phyloP scores from a whole-genome alignment of 2,329 filamentous ascomycete genomes.

The Talaromyces sp. region DNA sequence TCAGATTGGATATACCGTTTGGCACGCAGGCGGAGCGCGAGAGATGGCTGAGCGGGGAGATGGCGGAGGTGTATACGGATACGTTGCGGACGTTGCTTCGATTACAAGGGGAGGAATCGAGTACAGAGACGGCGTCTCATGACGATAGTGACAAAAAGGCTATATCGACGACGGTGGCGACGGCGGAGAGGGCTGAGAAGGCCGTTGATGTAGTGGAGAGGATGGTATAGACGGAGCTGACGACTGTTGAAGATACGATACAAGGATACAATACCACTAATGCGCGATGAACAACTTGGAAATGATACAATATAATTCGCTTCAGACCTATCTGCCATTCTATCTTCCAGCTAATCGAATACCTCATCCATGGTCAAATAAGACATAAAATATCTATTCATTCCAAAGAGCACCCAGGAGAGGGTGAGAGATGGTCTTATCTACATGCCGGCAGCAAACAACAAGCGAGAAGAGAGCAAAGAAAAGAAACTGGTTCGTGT shows the following conservation, averaged over 20 bases:
- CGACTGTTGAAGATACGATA: neutral
- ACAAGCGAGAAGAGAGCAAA: neutral
- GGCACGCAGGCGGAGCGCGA: constrained; percentile 34
- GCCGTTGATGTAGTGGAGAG: constrained; percentile 48
- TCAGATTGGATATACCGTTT: constrained; percentile 33
- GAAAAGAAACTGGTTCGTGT: neutral
- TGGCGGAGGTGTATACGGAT: constrained; percentile 42
- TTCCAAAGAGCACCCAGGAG: neutral
- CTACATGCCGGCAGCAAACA: neutral
- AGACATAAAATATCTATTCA: neutral
- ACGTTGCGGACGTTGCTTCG: constrained; percentile 37
- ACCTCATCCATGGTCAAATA: neutral
- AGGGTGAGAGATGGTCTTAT: neutral
- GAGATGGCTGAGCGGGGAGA: constrained; percentile 42
- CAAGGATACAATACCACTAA: neutral
- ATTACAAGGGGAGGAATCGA: constrained; percentile 36
- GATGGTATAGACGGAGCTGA: constrained; percentile 31
- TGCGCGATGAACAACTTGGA: neutral
- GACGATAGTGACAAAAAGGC: constrained; percentile 27
- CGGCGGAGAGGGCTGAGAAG: constrained; percentile 44
- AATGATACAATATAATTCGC: neutral
- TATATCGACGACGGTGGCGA: constrained; percentile 46
- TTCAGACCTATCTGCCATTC: neutral
- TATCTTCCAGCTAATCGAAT: neutral
- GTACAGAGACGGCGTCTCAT: constrained; percentile 21